Percentiles rank a stretch among this genome's conserved stretches.
These are phyloP conservation scores for Backusella tarrabulga DNA, from an alignment of 192 early-diverging fungal species.

Conservation along the genomic window DNA sequence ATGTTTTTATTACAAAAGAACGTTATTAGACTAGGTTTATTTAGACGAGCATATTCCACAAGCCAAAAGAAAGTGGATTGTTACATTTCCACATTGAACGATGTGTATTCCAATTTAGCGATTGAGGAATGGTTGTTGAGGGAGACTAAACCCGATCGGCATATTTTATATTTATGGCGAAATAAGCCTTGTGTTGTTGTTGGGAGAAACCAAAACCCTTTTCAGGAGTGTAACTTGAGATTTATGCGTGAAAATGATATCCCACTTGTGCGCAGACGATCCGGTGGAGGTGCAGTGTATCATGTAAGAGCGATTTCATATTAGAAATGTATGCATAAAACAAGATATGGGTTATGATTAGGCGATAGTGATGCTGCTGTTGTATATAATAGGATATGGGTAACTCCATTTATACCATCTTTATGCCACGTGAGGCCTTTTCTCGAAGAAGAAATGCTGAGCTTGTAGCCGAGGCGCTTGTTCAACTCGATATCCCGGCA, in stretches of 20 bases:
- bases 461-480: slow-evolving; percentile 74
- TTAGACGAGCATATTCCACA: background rate
- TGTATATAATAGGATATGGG: slow-evolving; percentile 71
- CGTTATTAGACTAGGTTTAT: background rate
- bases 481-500: slow-evolving; percentile 75
- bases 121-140: slow-evolving; percentile 91
- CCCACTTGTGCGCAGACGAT: slow-evolving; percentile 83
- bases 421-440: slow-evolving; percentile 88
- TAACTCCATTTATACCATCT: slow-evolving; percentile 92
- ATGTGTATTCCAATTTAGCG: slow-evolving; percentile 82
- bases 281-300: slow-evolving; percentile 94
- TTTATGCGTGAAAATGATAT: slow-evolving; percentile 65
- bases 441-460: slow-evolving; percentile 71
- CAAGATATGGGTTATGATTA: background rate
- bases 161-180: slow-evolving; percentile 86
- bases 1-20: background rate
- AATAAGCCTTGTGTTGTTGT: slow-evolving; percentile 88
- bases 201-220: slow-evolving; percentile 98
- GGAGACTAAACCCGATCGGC: slow-evolving; percentile 57
- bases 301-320: slow-evolving; percentile 55
- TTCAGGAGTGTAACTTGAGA: slow-evolving; percentile 88
- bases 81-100: slow-evolving; percentile 63
- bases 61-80: slow-evolving; percentile 40
- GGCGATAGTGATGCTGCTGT: background rate
- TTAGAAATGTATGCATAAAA: background rate